A percentile compares a stretch with the other conserved stretches of the same genome.
These are phyloP conservation scores for Eragrostis curvula DNA, from an alignment of 176 grass and related monocot species.

Conservation along the genomic window DNA sequence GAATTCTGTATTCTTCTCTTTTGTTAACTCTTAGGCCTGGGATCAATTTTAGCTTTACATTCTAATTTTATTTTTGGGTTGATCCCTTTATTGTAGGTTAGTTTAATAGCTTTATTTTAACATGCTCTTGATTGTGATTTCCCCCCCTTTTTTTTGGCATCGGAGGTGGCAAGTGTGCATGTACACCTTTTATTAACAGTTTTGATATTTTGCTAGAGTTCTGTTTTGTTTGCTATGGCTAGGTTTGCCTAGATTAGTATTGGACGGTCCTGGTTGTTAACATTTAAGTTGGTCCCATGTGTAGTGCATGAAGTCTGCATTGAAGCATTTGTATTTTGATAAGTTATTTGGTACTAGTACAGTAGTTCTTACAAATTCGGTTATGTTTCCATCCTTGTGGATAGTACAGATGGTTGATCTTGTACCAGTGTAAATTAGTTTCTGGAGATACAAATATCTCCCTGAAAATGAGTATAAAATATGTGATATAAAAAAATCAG, in stretches of 20 bases:
- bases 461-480: background rate
- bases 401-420: background rate
- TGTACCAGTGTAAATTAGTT: constrained; percentile 22
- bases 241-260: background rate
- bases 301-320: constrained; percentile 6
- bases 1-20: background rate
- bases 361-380: background rate
- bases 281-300: background rate
- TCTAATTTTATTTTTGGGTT: no score
- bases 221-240: background rate
- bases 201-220: background rate
- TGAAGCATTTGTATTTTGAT: background rate
- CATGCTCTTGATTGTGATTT: background rate
- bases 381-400: background rate
- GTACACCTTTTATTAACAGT: background rate
- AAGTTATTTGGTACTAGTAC: background rate
- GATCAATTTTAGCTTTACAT: background rate
- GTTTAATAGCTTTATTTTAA: background rate
- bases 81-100: background rate
- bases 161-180: no score
- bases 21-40: background rate
- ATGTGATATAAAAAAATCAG: background rate
- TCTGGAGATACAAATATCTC: background rate
- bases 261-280: background rate
- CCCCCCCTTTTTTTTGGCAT: no score